Percentiles rank a stretch among this genome's conserved stretches.
These are phyloP conservation scores for Saturnispora diversa DNA, from an alignment of 805 yeast genomes.

Conservation along the genomic window DNA sequence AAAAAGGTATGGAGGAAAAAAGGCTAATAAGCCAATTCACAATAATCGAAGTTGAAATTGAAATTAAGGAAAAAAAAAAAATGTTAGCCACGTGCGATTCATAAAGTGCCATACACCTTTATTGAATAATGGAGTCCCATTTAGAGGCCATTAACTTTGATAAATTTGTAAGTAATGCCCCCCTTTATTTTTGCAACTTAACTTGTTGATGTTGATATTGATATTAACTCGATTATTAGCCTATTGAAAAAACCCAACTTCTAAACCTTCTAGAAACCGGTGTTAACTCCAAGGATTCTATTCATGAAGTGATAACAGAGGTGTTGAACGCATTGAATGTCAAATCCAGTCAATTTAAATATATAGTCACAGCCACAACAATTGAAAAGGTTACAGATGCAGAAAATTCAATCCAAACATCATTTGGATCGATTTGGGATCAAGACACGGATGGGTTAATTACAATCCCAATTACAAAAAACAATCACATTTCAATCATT, in stretches of 20 bases:
- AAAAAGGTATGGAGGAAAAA: not conserved
- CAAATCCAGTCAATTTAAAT: constrained; percentile 50
- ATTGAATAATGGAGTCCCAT: constrained; percentile 2
- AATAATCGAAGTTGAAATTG: not conserved
- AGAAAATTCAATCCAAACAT: constrained; percentile 27
- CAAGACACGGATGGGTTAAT: constrained; percentile 45
- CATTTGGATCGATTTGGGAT: constrained; percentile 54
- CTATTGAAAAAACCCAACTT: constrained; percentile 1
- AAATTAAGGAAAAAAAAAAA: not conserved
- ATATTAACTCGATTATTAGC: too few relatives aligned
- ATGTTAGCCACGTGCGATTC: constrained; percentile 3
- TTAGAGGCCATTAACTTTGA: constrained; percentile 1
- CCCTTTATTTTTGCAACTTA: not conserved
- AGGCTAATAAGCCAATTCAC: not conserved
- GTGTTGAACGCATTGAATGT: constrained; percentile 32
- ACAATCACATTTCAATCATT: constrained; percentile 14
- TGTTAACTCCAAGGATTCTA: not conserved
- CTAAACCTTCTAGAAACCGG: constrained; percentile 7
- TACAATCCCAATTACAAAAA: constrained; percentile 25
- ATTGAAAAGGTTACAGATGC: constrained; percentile 24
- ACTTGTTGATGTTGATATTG: too few relatives aligned
- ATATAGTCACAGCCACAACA: constrained; percentile 39
- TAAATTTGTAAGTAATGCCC: not conserved
- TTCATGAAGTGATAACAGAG: constrained; percentile 24
- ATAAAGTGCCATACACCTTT: not conserved